phyloP scores from a whole-genome alignment of 805 yeast species.

The Brettanomyces naardenensis region DNA sequence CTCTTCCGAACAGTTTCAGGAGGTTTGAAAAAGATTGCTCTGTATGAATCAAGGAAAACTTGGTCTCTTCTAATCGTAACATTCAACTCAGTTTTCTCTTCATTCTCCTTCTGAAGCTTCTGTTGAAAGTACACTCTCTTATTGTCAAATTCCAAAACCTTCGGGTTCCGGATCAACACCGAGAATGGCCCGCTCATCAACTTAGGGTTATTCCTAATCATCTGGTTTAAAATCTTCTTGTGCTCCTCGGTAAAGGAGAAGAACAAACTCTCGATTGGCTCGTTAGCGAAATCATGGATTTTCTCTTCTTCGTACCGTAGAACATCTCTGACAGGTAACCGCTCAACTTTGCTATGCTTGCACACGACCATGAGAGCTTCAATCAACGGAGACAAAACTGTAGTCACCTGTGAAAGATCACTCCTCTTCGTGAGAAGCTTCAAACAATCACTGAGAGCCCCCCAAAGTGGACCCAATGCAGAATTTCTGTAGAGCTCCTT shows the following conservation, averaged over 20 bases:
- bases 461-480: constrained; percentile 78
- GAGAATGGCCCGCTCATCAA: constrained; percentile 95
- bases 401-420: constrained; percentile 56
- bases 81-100: constrained; percentile 38
- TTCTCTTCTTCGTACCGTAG: constrained; percentile 59
- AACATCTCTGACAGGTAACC: constrained; percentile 44
- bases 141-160: constrained; percentile 89
- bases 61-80: constrained; percentile 78
- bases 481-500: constrained; percentile 57
- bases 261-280: constrained; percentile 71
- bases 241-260: constrained; percentile 86
- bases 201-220: constrained; percentile 87
- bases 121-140: constrained; percentile 80
- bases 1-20: constrained; percentile 66
- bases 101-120: constrained; percentile 48
- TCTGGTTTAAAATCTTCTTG: constrained; percentile 77
- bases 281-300: constrained; percentile 58
- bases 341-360: constrained; percentile 67
- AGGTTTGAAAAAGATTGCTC: constrained; percentile 71
- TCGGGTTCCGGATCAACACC: constrained; percentile 78
- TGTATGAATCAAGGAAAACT: constrained; percentile 85
- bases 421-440: constrained; percentile 52
- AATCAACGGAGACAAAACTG: constrained; percentile 75
- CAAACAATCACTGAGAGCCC: constrained; percentile 68
- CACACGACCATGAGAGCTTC: constrained; percentile 96